These are phyloP conservation scores for Esteya vermicola DNA, from an alignment of 2,329 filamentous ascomycete species.

Conservation along the genomic window DNA sequence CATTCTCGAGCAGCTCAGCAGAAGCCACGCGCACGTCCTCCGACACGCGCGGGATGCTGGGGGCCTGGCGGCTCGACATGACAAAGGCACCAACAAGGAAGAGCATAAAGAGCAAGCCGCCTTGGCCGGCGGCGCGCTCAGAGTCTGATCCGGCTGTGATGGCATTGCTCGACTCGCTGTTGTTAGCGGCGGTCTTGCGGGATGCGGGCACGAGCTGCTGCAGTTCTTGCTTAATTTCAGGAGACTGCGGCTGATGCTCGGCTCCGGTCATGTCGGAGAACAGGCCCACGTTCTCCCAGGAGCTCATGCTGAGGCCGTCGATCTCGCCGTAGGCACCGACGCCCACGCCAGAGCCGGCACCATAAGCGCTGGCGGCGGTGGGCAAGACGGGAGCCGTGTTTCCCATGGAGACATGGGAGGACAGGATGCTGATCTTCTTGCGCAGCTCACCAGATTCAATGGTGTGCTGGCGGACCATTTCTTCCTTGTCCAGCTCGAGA, in stretches of 20 bases:
- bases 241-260: conserved; percentile 18
- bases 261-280: conserved; percentile 57
- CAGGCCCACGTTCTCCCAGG: conserved; percentile 71
- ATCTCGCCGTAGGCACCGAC: conserved; percentile 61
- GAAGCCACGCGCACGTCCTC: conserved; percentile 70
- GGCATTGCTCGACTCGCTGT: conserved; percentile 24
- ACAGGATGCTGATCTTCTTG: conserved; percentile 79
- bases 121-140: conserved; percentile 58
- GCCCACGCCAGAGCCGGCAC: conserved; percentile 1
- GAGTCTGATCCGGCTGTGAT: conserved; percentile 25
- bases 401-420: conserved; percentile 58
- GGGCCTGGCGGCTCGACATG: conserved; percentile 68
- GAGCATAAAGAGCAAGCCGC: conserved; percentile 81
- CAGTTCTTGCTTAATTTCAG: conserved; percentile 37
- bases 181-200: conserved; percentile 12
- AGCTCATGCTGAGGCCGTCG: conserved; percentile 67
- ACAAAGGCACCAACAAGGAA: conserved; percentile 94
- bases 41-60: conserved; percentile 62
- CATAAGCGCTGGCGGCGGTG: conserved; percentile 33
- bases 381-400: conserved; percentile 27
- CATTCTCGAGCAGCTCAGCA: conserved; percentile 62
- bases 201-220: conserved; percentile 40
- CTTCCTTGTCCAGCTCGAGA: conserved; percentile 76
- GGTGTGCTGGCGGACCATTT: conserved; percentile 77
- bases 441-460: conserved; percentile 82